Conservation (phyloP, 2,329 filamentous ascomycete species). For the Cladosporium sp. region DNA sequence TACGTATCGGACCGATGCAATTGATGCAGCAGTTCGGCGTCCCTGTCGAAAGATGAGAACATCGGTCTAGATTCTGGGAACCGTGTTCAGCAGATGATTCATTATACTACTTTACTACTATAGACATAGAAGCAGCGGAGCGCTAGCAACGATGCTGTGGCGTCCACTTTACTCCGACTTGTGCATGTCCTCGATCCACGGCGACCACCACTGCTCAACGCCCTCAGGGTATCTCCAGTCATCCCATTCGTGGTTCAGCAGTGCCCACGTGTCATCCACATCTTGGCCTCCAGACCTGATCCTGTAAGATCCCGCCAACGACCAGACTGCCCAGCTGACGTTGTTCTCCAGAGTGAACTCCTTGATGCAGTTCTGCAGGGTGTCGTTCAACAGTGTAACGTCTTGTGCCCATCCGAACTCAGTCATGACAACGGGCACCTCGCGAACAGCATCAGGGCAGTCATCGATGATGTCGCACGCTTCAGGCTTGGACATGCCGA, state of each 20-base stretch:
- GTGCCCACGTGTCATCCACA: slow-evolving; percentile 50
- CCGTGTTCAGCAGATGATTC: not conserved
- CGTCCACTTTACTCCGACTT: not conserved
- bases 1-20: slow-evolving; percentile 21
- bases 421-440: slow-evolving; percentile 40
- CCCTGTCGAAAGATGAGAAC: not conserved
- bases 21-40: slow-evolving; percentile 24
- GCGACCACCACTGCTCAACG: slow-evolving; percentile 53
- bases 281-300: slow-evolving; percentile 49
- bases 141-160: not conserved
- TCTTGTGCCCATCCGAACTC: slow-evolving; percentile 43
- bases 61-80: not conserved
- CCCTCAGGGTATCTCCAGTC: slow-evolving; percentile 50
- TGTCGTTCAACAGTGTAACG: slow-evolving; percentile 44
- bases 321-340: slow-evolving; percentile 54
- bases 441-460: slow-evolving; percentile 37
- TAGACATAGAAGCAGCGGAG: not conserved
- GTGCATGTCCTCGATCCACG: slow-evolving; percentile 51
- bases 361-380: slow-evolving; percentile 49
- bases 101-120: not conserved
- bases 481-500: slow-evolving; percentile 38
- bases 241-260: slow-evolving; percentile 50
- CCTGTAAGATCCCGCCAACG: slow-evolving; percentile 51
- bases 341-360: slow-evolving; percentile 48
- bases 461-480: slow-evolving; percentile 39